A percentile compares a stretch with the other conserved stretches of the same genome.
These are phyloP conservation scores for Psilocybe sp. DNA, from an alignment of 768 basidiomycete genomes.

Conservation along the genomic window DNA sequence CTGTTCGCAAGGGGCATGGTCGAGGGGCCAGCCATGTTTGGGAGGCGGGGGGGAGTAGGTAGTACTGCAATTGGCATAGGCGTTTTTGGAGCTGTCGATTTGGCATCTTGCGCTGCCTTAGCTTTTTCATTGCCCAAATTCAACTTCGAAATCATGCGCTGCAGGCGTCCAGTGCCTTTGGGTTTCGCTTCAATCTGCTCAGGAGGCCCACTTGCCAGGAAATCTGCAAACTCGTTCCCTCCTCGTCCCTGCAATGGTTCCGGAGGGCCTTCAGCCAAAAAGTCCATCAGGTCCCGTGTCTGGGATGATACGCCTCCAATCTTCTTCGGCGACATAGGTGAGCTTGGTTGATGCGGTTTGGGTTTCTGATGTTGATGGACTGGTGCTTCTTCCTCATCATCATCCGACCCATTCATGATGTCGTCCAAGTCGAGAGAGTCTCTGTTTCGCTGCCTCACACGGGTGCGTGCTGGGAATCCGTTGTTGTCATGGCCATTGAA, in stretches of 20 bases:
- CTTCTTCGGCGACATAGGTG: constrained; percentile 20
- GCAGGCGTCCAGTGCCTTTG: constrained; percentile 60
- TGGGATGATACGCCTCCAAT: constrained; percentile 34
- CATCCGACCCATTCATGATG: constrained; percentile 67
- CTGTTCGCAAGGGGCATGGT: constrained; percentile 49
- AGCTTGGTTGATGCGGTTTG: constrained; percentile 15
- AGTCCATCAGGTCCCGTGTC: constrained; percentile 56
- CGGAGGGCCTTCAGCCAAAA: constrained; percentile 55
- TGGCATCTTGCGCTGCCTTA: constrained; percentile 17
- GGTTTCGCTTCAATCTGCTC: constrained; percentile 42
- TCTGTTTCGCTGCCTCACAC: constrained; percentile 50
- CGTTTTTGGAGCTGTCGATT: constrained; percentile 14
- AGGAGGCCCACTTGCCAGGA: constrained; percentile 57
- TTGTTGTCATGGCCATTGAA: constrained; percentile 23
- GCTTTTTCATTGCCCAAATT: constrained; percentile 46
- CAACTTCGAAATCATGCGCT: constrained; percentile 81
- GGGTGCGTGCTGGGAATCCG: constrained; percentile 46
- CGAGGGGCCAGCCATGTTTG: constrained; percentile 18
- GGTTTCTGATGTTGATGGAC: constrained; percentile 2
- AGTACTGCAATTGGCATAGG: neutral
- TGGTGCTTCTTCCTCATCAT: constrained; percentile 38
- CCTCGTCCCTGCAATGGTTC: constrained; percentile 40
- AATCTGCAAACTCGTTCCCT: constrained; percentile 52
- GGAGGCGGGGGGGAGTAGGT: constrained; percentile 11
- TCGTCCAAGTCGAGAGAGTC: constrained; percentile 79